Base-by-base conservation (phyloP, 306 rosid genomes). In the Quercus robur region DNA sequence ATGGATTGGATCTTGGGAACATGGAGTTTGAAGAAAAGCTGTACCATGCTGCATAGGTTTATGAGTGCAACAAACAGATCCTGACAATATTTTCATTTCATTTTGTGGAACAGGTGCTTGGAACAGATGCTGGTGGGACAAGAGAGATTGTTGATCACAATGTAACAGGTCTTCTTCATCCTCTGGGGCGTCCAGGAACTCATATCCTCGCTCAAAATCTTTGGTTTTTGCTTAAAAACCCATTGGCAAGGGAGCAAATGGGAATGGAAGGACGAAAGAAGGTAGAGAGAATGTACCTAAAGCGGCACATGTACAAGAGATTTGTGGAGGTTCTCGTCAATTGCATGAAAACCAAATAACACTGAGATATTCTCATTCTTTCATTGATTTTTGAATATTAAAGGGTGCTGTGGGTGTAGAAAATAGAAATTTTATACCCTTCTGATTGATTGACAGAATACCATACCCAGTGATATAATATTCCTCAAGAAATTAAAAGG, bases 91-190 rank as follows among this genome's bases (percentile, higher is more conserved):
- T 68, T 70, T 12, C 56, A 64, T 25, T 82, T 69, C 73, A 71
- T 81, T 15, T 46, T 69, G 30, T 81, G 83, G 72, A 56, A 52
- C 88, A 94, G 97, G 97, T 94, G 75, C 88, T 94, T 62, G 98
- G 98, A 86, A 94, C 97, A 33, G 89, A 94, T 49, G 91, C 89
- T 20, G 98, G 98, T 21, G 98, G 97, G 55, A 94, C 98, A 5
- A 88, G 78, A 80, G 98, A 89, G 83, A 92, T 94, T 81, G 97
- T 94, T 11, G 98, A 94, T 75, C 90, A 90, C 81, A 92, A 90
- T 38, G 89, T 91, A 54, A 91, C 89, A 5, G 97, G 98, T 74
- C 90, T 94, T 82, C 89, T 89, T 85, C 97, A 92, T 84, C 93
- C 97, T 21, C 28, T 80, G 3, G 94, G 97, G 56, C 91, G 83